Evolutionary conservation across 2,329 filamentous ascomycete genomes (phyloP).

Genomic region (Akanthomyces lecanii): DNA sequence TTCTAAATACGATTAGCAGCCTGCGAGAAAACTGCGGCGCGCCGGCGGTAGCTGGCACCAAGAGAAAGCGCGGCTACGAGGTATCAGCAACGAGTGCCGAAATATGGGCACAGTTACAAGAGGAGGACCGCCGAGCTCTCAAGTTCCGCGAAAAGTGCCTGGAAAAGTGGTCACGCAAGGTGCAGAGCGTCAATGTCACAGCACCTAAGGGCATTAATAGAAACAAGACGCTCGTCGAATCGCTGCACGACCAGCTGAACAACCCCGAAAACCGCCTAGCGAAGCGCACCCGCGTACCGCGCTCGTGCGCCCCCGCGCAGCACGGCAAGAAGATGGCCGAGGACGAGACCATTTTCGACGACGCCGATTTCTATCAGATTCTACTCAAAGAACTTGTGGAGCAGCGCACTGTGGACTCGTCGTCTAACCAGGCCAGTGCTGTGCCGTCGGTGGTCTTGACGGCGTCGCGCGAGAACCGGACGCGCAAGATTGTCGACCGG

Average conservation of each 20-base stretch:
- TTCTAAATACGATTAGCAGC: constrained; percentile 76
- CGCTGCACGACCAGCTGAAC: constrained; percentile 65
- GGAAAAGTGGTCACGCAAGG: constrained; percentile 85
- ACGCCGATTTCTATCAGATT: constrained; percentile 90
- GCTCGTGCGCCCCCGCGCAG: constrained; percentile 73
- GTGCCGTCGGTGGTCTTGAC: constrained; percentile 59
- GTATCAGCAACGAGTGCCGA: constrained; percentile 55
- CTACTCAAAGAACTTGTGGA: constrained; percentile 91
- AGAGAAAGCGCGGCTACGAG: constrained; percentile 56
- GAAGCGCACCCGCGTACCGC: constrained; percentile 64
- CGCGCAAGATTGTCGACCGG: constrained; percentile 80
- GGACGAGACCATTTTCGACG: constrained; percentile 73
- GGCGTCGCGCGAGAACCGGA: constrained; percentile 70
- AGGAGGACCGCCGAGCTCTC: constrained; percentile 56
- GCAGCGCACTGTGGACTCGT: constrained; percentile 70
- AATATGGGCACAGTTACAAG: constrained; percentile 69
- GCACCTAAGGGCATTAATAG: constrained; percentile 26
- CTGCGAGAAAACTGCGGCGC: constrained; percentile 60
- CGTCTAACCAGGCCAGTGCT: constrained; percentile 41
- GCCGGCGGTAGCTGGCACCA: constrained; percentile 48
- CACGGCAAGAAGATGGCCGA: constrained; percentile 53
- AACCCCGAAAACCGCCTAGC: constrained; percentile 60
- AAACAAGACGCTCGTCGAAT: constrained; percentile 52
- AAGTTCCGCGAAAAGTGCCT: constrained; percentile 66
- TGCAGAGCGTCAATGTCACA: constrained; percentile 43